Evolutionary conservation across 148 eudicot species (phyloP), one percentile per base, ranked within the genome.

Genomic region (Linanthus parryae): DNA sequence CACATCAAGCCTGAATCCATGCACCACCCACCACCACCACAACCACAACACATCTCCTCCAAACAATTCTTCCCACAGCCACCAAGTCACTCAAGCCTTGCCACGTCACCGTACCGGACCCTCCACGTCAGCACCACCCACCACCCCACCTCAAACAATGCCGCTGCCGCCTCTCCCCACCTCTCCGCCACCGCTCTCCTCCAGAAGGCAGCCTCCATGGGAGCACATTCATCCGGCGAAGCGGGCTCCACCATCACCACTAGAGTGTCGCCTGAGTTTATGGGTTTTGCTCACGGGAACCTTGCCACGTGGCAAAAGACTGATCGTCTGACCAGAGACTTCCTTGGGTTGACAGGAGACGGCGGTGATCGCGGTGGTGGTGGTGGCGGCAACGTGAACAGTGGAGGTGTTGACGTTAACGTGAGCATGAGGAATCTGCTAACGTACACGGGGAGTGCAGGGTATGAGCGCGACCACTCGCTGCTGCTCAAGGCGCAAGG

Each of bases 161-260:
- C 67, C 66, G 27, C 59, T 19, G 3, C 35, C 66, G 29, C 60
- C n/a, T n/a, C n/a, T n/a, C n/a, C 79, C 3, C 75, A 79, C 61
- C 70, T 81, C 52, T 83, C 92, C 0, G 89, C 96, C 68, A 85
- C 97, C 17, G 84, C 88, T n/a, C 80, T 85, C 49, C 81, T 90
- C 17, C 95, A 90, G 37, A 90, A 80, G 70, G 95, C 95, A 0
- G 77, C 85, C 28, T 59, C 75, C 0, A 28, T 77, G 8, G 85
- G 87, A 15, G 62, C 74, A 16, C 63, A 50, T 1, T 13, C 65
- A 10, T 54, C 52, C 4, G 72, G 74, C 22, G 69, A 65, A 44
- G 69, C 48, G 59, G 23, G 67, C 1, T 72, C 77, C 28, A 46
- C 73, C 27, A 71, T 76, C 76, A 48, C 57, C 57, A 15, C 49